A percentile compares a stretch with the other conserved stretches of the same genome.
Conservation (phyloP, 2,329 filamentous ascomycete species). For the Verticillium nubilum region DNA sequence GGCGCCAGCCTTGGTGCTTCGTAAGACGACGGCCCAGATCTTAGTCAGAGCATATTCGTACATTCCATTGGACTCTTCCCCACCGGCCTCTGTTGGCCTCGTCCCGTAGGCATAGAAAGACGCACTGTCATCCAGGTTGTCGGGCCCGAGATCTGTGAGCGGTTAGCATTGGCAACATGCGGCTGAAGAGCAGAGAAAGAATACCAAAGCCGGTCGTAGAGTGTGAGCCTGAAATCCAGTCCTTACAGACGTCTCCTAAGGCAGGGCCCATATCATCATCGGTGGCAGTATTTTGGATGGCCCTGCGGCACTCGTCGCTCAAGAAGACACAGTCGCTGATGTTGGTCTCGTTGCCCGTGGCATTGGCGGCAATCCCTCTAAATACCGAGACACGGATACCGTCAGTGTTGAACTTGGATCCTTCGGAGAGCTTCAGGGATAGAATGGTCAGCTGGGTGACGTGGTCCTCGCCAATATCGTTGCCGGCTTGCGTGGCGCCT, state of each 20-base stretch:
- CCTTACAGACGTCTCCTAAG: not conserved
- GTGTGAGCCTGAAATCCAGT: not conserved
- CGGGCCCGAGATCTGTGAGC: not conserved
- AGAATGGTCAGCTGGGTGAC: not conserved
- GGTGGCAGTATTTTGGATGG: not conserved
- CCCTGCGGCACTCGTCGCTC: not conserved
- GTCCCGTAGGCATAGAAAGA: not conserved
- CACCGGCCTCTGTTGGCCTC: not conserved
- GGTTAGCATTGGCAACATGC: not conserved
- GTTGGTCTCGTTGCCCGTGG: not conserved
- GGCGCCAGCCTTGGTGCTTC: not conserved
- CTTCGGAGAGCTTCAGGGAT: not conserved
- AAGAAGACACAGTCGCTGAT: not conserved
- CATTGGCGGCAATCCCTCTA: not conserved
- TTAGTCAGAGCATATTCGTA: not conserved
- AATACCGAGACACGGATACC: not conserved
- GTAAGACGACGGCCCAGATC: not conserved
- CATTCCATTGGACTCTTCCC: not conserved
- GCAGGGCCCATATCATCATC: not conserved
- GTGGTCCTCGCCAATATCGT: not conserved
- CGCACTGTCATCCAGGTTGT: not conserved
- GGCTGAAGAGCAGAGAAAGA: not conserved
- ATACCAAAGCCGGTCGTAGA: not conserved
- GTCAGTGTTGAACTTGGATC: not conserved
- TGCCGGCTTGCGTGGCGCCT: not conserved